Percentiles rank a stretch among this genome's conserved stretches.
These are phyloP conservation scores for Allium sativum DNA, from an alignment of 106 monocot species.

Conservation along the genomic window DNA sequence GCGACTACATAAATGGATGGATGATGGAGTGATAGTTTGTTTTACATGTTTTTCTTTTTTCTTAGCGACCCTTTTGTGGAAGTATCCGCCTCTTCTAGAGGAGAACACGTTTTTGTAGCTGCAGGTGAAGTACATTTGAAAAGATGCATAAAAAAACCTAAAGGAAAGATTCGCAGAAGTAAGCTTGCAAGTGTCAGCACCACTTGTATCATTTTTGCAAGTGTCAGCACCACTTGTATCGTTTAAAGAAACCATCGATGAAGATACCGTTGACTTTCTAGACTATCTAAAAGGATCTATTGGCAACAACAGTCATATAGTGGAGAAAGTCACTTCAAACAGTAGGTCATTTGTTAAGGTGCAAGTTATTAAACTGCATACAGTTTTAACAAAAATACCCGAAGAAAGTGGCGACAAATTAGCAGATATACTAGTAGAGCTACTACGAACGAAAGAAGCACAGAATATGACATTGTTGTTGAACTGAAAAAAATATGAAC, in stretches of 20 bases:
- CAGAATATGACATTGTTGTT: constrained; percentile 24
- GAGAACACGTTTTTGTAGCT: constrained; percentile 90
- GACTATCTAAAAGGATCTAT: constrained; percentile 29
- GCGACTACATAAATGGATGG: too few relatives aligned
- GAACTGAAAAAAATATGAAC: constrained; percentile 39
- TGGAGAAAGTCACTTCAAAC: constrained; percentile 75
- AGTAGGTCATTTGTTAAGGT: constrained; percentile 62
- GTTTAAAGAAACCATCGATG: constrained; percentile 80
- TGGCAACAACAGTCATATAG: constrained; percentile 13
- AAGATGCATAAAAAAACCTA: constrained; percentile 90
- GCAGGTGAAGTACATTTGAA: constrained; percentile 97
- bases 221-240: constrained; percentile 86
- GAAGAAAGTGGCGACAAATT: constrained; percentile 66
- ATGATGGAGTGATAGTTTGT: too few relatives aligned
- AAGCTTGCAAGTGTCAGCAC: constrained; percentile 69
- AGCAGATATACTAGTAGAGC: constrained; percentile 40
- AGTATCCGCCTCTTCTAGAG: constrained; percentile 63
- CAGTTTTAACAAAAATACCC: constrained; percentile 55
- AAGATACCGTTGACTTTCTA: constrained; percentile 29
- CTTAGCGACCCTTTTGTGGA: constrained; percentile 99
- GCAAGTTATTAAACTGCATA: constrained; percentile 62
- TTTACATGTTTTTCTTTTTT: too few relatives aligned
- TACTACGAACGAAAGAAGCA: constrained; percentile 23
- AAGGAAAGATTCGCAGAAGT: constrained; percentile 83
- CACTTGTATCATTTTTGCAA: too few relatives aligned